phyloP scores from a whole-genome alignment of 2,329 filamentous ascomycete genomes.

The Ramularia endophylla region DNA sequence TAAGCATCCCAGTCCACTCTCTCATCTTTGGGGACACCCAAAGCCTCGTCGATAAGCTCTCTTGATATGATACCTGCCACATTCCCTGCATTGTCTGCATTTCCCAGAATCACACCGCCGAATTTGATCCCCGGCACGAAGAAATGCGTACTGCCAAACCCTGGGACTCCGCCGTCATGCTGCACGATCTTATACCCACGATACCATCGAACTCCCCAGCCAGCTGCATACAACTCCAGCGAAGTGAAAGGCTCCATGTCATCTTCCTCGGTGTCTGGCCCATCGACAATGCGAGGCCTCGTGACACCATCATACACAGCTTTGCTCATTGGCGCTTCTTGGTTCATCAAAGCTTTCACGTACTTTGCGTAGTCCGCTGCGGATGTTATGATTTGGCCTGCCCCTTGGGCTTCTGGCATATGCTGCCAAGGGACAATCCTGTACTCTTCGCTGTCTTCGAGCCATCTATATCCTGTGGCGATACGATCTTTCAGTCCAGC shows the following conservation, averaged over 20 bases:
- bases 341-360: slow-evolving; percentile 27
- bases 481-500: slow-evolving; percentile 28
- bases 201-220: slow-evolving; percentile 27
- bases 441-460: slow-evolving; percentile 24
- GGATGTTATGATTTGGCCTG: slow-evolving; percentile 38
- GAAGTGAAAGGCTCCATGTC: slow-evolving; percentile 19
- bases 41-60: slow-evolving; percentile 24
- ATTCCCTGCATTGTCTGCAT: slow-evolving; percentile 16
- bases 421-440: slow-evolving; percentile 25
- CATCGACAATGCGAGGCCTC: slow-evolving; percentile 20
- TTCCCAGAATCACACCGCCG: slow-evolving; percentile 28
- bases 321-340: slow-evolving; percentile 22
- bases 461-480: slow-evolving; percentile 41
- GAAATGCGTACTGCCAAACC: slow-evolving; percentile 25
- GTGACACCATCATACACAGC: slow-evolving; percentile 22
- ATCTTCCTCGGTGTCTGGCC: slow-evolving; percentile 9
- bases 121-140: slow-evolving; percentile 27
- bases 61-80: slow-evolving; percentile 14
- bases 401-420: slow-evolving; percentile 34
- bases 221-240: slow-evolving; percentile 22
- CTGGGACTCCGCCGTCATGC: slow-evolving; percentile 27
- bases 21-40: slow-evolving; percentile 16
- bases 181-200: slow-evolving; percentile 25
- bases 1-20: slow-evolving; percentile 15
- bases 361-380: slow-evolving; percentile 30